phyloP scores from a whole-genome alignment of 2,329 filamentous ascomycete genomes.

The Cercospora nicotianae region DNA sequence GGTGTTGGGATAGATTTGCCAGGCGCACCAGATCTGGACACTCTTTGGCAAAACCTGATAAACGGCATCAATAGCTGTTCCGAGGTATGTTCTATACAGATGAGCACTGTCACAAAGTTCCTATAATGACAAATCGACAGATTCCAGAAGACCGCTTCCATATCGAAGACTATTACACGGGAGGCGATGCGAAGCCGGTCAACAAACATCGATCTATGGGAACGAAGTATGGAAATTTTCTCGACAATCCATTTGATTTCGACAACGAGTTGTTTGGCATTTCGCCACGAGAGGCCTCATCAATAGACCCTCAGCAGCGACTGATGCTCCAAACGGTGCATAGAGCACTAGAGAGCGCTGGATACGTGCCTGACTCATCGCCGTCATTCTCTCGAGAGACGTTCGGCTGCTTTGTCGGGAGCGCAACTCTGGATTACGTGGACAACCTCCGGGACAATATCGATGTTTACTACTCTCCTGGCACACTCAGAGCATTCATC shows the following conservation, averaged over 20 bases:
- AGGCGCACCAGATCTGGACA: slow-evolving; percentile 3
- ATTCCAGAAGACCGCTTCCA: slow-evolving; percentile 14
- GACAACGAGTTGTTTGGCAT: slow-evolving; percentile 18
- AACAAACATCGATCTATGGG: slow-evolving; percentile 6
- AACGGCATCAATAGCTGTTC: slow-evolving; percentile 14
- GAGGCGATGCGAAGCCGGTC: slow-evolving; percentile 10
- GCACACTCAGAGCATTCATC: slow-evolving; percentile 16
- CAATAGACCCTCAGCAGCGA: slow-evolving; percentile 21
- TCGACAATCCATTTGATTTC: slow-evolving; percentile 16
- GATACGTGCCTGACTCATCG: slow-evolving; percentile 18
- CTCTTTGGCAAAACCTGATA: slow-evolving; percentile 14
- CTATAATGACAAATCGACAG: neutral
- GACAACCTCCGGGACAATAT: slow-evolving; percentile 16
- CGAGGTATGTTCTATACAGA: slow-evolving; percentile 3
- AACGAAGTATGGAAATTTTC: slow-evolving; percentile 19
- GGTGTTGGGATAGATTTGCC: slow-evolving; percentile 14
- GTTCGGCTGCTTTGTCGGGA: slow-evolving; percentile 17
- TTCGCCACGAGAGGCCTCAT: slow-evolving; percentile 17
- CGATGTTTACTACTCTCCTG: slow-evolving; percentile 16
- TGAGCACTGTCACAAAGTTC: neutral
- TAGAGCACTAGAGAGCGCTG: slow-evolving; percentile 16
- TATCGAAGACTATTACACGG: slow-evolving; percentile 16
- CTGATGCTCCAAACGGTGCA: slow-evolving; percentile 12
- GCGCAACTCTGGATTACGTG: slow-evolving; percentile 14
- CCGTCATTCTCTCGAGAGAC: slow-evolving; percentile 12